Evolutionary conservation across 495 filamentous ascomycete genomes (phyloP).

Genomic region (Hypoxylon fuscum): DNA sequence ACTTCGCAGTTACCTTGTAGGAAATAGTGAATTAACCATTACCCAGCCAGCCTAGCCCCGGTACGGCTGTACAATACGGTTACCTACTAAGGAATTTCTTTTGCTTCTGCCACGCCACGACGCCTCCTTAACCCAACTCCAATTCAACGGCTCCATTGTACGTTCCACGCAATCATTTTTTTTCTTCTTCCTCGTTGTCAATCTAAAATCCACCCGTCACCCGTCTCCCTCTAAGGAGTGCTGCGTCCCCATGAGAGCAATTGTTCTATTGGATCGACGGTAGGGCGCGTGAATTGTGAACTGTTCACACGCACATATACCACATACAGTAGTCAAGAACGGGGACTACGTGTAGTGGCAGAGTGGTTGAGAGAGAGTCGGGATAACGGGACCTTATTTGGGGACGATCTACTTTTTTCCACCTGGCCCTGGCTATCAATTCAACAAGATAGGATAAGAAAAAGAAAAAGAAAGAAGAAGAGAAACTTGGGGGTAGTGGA

Average conservation of each 20-base stretch:
- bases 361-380: conserved; percentile 1
- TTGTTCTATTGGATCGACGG: conserved; percentile 20
- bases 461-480: conserved; percentile 3
- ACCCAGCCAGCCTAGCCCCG: conserved; percentile 1
- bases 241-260: conserved; percentile 15
- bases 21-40: too few relatives aligned
- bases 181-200: conserved; percentile 1
- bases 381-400: background rate
- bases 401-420: background rate
- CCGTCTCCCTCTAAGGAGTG: conserved; percentile 25
- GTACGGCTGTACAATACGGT: too few relatives aligned
- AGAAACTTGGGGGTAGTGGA: conserved; percentile 3
- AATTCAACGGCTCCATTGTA: too few relatives aligned
- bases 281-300: conserved; percentile 29
- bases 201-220: conserved; percentile 4
- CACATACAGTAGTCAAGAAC: conserved; percentile 9
- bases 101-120: conserved; percentile 35
- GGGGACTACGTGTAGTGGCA: conserved; percentile 11
- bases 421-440: too few relatives aligned
- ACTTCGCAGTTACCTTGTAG: too few relatives aligned
- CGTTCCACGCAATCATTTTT: conserved; percentile 5
- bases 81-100: too few relatives aligned
- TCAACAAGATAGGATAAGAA: background rate
- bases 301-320: too few relatives aligned
- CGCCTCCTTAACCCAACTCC: conserved; percentile 23